These are phyloP conservation scores for Chiua virens DNA, from an alignment of 768 basidiomycete genomes.

Conservation along the genomic window DNA sequence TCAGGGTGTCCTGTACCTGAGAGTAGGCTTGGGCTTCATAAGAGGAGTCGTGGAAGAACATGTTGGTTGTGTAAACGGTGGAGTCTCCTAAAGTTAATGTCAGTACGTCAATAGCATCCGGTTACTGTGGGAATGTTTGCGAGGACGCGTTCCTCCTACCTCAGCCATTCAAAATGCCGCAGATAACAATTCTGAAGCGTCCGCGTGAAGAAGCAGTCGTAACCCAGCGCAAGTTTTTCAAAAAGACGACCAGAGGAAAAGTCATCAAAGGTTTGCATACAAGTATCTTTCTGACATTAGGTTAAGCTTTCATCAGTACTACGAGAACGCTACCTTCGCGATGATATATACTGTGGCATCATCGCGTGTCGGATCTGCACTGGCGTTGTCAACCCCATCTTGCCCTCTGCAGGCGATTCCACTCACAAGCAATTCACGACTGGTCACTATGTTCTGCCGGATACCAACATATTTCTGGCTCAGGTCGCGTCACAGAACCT, in stretches of 20 bases:
- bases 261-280: slow-evolving; percentile 77
- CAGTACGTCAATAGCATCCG: no score
- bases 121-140: no score
- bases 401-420: slow-evolving; percentile 61
- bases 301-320: slow-evolving; percentile 53
- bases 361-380: slow-evolving; percentile 64
- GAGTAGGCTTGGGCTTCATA: slow-evolving; percentile 23
- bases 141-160: no score
- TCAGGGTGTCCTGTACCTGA: slow-evolving; percentile 1
- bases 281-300: neutral
- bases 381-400: slow-evolving; percentile 36
- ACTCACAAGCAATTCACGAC: slow-evolving; percentile 55
- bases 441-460: slow-evolving; percentile 85
- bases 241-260: slow-evolving; percentile 92
- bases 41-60: slow-evolving; percentile 26
- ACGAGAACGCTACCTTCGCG: slow-evolving; percentile 89
- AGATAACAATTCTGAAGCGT: slow-evolving; percentile 75
- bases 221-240: slow-evolving; percentile 91
- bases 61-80: neutral
- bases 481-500: slow-evolving; percentile 46
- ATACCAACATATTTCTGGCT: slow-evolving; percentile 92
- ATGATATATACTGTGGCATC: slow-evolving; percentile 89
- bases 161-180: slow-evolving; percentile 35
- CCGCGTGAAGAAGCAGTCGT: slow-evolving; percentile 67
- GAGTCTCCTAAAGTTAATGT: no score